A percentile compares a stretch with the other conserved stretches of the same genome.
Evolutionary conservation across 1,284 basidiomycete species (phyloP).

Genomic region (Pterula multifida): DNA sequence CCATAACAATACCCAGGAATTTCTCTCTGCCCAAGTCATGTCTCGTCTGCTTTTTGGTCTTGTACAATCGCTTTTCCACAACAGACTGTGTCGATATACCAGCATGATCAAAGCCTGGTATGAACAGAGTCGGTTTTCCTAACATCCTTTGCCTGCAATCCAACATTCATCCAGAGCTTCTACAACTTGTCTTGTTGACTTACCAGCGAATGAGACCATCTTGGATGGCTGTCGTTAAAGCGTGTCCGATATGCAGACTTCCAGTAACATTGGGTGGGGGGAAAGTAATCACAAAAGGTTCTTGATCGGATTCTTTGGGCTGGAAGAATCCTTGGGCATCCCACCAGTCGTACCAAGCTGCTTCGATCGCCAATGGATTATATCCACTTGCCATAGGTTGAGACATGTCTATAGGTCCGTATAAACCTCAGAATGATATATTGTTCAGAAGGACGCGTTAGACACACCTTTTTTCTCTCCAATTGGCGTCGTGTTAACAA

Average conservation of each 20-base stretch:
- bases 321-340: slow-evolving; percentile 81
- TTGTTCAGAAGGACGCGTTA: neutral
- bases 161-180: neutral
- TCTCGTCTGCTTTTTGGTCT: slow-evolving; percentile 72
- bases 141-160: slow-evolving; percentile 85
- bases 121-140: slow-evolving; percentile 84
- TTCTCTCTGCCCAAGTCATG: slow-evolving; percentile 92
- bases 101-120: slow-evolving; percentile 96
- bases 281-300: slow-evolving; percentile 78
- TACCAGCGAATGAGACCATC: slow-evolving; percentile 84
- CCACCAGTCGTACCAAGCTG: slow-evolving; percentile 99
- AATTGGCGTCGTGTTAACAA: slow-evolving; percentile 77
- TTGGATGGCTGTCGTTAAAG: slow-evolving; percentile 87
- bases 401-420: slow-evolving; percentile 54
- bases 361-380: slow-evolving; percentile 91
- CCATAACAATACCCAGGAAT: slow-evolving; percentile 88
- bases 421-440: slow-evolving; percentile 4
- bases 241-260: slow-evolving; percentile 93
- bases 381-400: slow-evolving; percentile 85
- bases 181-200: slow-evolving; percentile 15
- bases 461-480: slow-evolving; percentile 82
- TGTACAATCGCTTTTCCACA: slow-evolving; percentile 88
- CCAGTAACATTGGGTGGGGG: slow-evolving; percentile 99
- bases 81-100: slow-evolving; percentile 98
- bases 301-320: slow-evolving; percentile 54